Conservation (phyloP, 345 rosid genomes). For the Anacardium occidentale region DNA sequence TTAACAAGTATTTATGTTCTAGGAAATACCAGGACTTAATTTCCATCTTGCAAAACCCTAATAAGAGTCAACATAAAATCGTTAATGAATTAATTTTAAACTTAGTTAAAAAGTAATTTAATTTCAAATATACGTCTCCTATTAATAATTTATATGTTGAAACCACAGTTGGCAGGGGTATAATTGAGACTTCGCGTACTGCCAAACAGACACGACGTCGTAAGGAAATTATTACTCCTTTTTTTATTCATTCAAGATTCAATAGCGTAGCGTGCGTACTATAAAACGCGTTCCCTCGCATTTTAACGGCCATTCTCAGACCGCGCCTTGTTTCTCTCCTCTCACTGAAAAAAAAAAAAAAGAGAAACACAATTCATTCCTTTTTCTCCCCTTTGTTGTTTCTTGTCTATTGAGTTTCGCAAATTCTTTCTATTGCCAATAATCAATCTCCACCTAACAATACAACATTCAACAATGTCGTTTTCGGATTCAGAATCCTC, state of each 20-base stretch:
- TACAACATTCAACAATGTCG: constrained; percentile 40
- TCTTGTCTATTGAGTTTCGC: neutral
- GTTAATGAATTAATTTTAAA: too few relatives aligned
- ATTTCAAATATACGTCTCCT: too few relatives aligned
- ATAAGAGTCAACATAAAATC: too few relatives aligned
- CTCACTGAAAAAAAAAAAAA: neutral
- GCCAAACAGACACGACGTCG: neutral
- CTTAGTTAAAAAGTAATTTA: too few relatives aligned
- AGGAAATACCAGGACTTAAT: too few relatives aligned
- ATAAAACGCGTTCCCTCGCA: constrained; percentile 16
- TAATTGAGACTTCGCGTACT: neutral
- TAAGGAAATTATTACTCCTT: neutral
- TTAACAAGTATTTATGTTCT: too few relatives aligned
- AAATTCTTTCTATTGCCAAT: neutral
- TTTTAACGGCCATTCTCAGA: constrained; percentile 26
- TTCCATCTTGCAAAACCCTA: too few relatives aligned
- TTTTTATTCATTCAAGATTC: neutral
- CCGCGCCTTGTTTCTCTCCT: constrained; percentile 26
- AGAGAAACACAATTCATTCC: constrained; percentile 1
- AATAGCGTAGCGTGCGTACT: constrained; percentile 10
- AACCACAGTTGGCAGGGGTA: too few relatives aligned
- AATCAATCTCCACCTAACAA: too few relatives aligned
- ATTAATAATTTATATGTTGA: too few relatives aligned
- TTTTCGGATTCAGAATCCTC: constrained; percentile 70
- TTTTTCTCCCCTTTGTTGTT: neutral